Percentiles rank a stretch among this genome's conserved stretches.
Evolutionary conservation across 345 rosid species (phyloP).

Genomic region (Toxicodendron radicans): DNA sequence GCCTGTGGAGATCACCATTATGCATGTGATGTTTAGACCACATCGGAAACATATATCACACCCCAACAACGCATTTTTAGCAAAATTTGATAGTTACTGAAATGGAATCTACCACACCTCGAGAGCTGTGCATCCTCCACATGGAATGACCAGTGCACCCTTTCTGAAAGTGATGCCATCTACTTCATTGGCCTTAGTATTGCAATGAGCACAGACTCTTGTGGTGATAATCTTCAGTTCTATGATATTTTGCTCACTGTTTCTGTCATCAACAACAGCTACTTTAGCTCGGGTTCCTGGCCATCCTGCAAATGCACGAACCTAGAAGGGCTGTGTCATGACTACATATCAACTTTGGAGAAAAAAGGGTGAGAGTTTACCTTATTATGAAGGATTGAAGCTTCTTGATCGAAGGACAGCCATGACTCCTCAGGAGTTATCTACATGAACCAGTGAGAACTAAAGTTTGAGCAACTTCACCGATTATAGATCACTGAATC

Average conservation of each 20-base stretch:
- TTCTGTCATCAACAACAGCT: slow-evolving; percentile 40
- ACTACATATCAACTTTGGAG: slow-evolving; percentile 2
- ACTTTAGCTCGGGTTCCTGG: slow-evolving; percentile 91
- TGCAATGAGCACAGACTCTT: slow-evolving; percentile 34
- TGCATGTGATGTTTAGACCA: too few relatives aligned
- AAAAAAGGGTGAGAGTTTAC: slow-evolving; percentile 34
- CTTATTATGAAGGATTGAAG: slow-evolving; percentile 77
- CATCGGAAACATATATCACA: too few relatives aligned
- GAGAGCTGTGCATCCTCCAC: slow-evolving; percentile 61
- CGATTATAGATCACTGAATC: background rate
- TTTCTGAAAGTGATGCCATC: slow-evolving; percentile 45
- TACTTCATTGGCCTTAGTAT: slow-evolving; percentile 29
- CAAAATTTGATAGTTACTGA: background rate
- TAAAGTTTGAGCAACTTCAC: slow-evolving; percentile 4
- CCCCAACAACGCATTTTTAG: background rate
- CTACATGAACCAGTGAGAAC: slow-evolving; percentile 38
- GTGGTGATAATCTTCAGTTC: slow-evolving; percentile 85
- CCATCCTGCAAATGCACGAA: slow-evolving; percentile 99
- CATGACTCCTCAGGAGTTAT: slow-evolving; percentile 82
- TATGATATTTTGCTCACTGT: slow-evolving; percentile 32
- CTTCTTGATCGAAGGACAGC: slow-evolving; percentile 78
- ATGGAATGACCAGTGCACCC: slow-evolving; percentile 66
- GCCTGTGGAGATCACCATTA: background rate
- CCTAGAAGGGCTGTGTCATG: slow-evolving; percentile 53
- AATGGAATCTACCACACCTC: slow-evolving; percentile 50